These are phyloP conservation scores for Ustilago tritici DNA, from an alignment of 1,284 basidiomycete genomes.

Conservation along the genomic window DNA sequence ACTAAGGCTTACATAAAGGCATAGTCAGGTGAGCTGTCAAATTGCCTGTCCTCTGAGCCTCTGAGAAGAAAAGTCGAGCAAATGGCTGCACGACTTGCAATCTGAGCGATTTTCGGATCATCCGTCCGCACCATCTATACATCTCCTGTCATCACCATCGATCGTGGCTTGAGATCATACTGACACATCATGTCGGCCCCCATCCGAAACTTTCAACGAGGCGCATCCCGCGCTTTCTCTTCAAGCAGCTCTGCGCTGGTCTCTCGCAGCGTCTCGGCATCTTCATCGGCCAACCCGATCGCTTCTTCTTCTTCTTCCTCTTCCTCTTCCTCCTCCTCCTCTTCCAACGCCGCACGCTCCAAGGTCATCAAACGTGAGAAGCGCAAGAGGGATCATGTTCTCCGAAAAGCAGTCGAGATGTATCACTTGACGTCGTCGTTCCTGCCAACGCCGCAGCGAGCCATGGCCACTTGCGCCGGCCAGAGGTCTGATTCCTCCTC, in stretches of 20 bases:
- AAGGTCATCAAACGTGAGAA: conserved; percentile 33
- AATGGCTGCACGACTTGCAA: neutral
- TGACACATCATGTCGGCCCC: conserved; percentile 34
- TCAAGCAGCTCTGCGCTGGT: conserved; percentile 21
- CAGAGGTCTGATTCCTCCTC: conserved; percentile 6
- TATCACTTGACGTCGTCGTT: conserved; percentile 66
- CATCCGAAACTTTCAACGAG: conserved; percentile 40
- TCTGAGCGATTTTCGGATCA: neutral
- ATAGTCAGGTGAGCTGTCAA: too few species aligned
- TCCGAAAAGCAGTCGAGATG: conserved; percentile 64
- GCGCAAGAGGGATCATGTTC: conserved; percentile 48
- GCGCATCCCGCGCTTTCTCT: conserved; percentile 33
- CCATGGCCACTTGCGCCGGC: conserved; percentile 18
- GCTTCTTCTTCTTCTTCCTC: conserved; percentile 27
- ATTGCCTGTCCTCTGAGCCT: neutral
- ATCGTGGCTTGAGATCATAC: neutral
- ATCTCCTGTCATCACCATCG: neutral
- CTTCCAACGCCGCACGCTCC: conserved; percentile 14
- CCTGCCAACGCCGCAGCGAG: conserved; percentile 50
- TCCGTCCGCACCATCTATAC: neutral
- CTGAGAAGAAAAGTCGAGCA: neutral
- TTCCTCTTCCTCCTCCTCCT: conserved; percentile 28
- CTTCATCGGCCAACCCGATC: conserved; percentile 33
- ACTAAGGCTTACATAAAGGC: too few species aligned
- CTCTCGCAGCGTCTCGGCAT: conserved; percentile 19